Evolutionary conservation across 805 yeast genomes (phyloP), one percentile per base, ranked within the genome.

Genomic region (Alloascoidea hylecoeti): DNA sequence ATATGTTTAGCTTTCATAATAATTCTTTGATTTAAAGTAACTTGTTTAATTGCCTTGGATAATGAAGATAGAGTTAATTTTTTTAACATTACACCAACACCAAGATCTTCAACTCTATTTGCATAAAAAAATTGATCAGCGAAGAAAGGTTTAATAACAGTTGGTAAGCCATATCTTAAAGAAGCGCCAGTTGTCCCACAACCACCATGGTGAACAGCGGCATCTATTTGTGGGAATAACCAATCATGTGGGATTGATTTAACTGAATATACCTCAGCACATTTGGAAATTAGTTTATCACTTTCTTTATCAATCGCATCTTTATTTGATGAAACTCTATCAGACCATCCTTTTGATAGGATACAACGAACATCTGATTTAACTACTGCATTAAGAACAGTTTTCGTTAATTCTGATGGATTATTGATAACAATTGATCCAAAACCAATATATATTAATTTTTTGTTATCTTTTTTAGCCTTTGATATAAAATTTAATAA

Each of bases 181-280:
- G 94, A 70, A 0, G 96, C 95, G 4, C 97, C 97, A 0, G 96
- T 89, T 0, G 96, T 84, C 1, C 97, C 97, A 0, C 95, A 79
- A 0, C 97, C 97, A 32, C 97, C 97, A 53, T 89, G 97, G 52
- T 89, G 97, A 3, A 89, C 96, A 0, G 95, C 95, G 0, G 89
- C 96, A 57, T 89, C 95, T 34, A 89, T 63, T 43, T 72, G 75
- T 0, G 89, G 80, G 57, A 89, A 89, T 27, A 89, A 60, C 97
- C 97, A 89, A 52, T 86, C 95, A 53, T 89, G 97, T 0, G 96
- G 95, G 12, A 83, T 64, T 5, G 77, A 52, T 2, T 92, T 92
- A 4, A 83, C 61, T 44, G 73, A 75, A 51, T 60, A 82, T 9
- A 23, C 30, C 13, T 23, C n/a, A 23, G 30, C 9, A 23, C 30